Base-by-base conservation (phyloP, 1,284 basidiomycete species). In the Lignosus rhinocerotis region DNA sequence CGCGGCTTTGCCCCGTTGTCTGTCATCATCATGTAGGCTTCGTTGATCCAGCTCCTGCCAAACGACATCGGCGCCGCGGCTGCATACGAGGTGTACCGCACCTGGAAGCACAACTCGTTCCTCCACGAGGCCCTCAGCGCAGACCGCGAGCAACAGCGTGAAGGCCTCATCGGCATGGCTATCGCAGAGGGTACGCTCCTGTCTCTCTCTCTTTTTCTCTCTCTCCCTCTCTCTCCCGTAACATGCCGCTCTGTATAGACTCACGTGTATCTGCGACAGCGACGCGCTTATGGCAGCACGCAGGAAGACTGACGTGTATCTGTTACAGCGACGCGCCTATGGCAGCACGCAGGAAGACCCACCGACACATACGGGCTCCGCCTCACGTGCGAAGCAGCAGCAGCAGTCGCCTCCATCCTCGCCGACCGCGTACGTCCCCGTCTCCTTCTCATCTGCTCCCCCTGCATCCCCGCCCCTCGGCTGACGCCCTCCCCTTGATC, bases 81-180 rank as follows among this genome's bases (percentile, higher is more conserved):
- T n/a, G 86, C 85, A 0, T 88, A 87, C 67, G 84, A 87, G 66
- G 84, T 83, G 0, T 85, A 85, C 70, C 78, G 84, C n/a, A 78
- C 77, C 45, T 87, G 84, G 83, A 82, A 81, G 46, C 60, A 69
- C 57, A 78, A 82, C 62, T 80, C 83, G 55, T 76, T 72, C 45
- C 75, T 86, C 39, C 80, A 83, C 61, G 80, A 82, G 57, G 81
- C 82, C 21, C 66, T 85, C 11, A 78, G 78, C 56, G 80, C 77
- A 3, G 81, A 86, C 56, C 68, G 72, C 48, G 81, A 82, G 59
- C 72, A 82, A 38, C 83, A 86, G 66, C 72, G 84, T 59, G 85
- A 87, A 71, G 83, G 77, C 16, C 72, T 88, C 16, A 80, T 84
- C 48, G 86, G 82, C 2, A 74, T 87, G 48, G 84, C 86, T 31